Base-by-base conservation (phyloP, 2,329 filamentous ascomycete species). In the Neopestalotiopsis clavispora region DNA sequence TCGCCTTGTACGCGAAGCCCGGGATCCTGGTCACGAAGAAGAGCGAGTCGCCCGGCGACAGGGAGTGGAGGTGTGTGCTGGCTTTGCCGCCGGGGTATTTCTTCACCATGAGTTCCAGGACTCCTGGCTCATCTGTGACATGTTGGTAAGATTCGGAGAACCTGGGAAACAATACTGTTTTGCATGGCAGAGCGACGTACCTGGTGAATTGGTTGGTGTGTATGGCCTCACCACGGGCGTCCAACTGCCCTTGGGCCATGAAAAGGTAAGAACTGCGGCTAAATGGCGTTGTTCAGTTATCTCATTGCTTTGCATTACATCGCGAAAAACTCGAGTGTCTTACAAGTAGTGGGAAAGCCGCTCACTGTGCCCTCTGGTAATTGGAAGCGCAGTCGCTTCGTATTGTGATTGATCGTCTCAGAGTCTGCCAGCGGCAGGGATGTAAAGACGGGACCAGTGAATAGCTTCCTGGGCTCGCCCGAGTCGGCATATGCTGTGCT, bases 31-130 rank as follows among this genome's bases (percentile, higher is more conserved):
- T 82, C 5, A 86, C 82, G 73, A 93, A 89, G 57, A 84, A 84
- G 13, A 93, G 81, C 2, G 80, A 84, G 70, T 92, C 85, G 38
- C 91, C 91, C 0, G 91, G 90, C 17, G 80, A 74, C 5, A 93
- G 82, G 3, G 85, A 87, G 81, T 93, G 91, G n/a, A 94, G 81
- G 73, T 93, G 86, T 0, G 83, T 85, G 73, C 88, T 91, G 57
- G 87, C 86, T 78, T 88, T 89, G 70, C 91, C 91, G 65, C 85
- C 80, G 2, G 90, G 90, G 74, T 93, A 94, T 68, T 86, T 83
- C 78, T 93, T 94, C 14, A 94, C 85, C 60, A 93, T 80, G 20
- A 93, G 81, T 10, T 92, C 89, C 6, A 94, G 73, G 68, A 82
- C 82, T 5, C 90, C 91, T 2, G 83, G 82, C 49, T 89, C 82